Base-by-base conservation (phyloP, 345 rosid species). In the Euclidium syriacum region DNA sequence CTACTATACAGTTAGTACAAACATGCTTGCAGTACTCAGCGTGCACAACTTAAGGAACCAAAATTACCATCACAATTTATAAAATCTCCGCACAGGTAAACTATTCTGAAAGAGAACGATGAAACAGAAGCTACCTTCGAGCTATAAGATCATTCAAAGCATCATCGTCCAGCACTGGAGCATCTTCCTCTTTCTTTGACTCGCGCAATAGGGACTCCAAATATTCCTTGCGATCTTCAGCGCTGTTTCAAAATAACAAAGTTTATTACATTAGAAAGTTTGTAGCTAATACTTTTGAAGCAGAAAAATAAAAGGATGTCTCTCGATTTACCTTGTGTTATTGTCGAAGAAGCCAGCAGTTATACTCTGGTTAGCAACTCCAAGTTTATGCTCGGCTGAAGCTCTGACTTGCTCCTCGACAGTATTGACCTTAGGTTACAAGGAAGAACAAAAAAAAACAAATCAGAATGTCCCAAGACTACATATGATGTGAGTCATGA, bases 321-420 rank as follows among this genome's bases (percentile, higher is more conserved):
- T 35, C 57, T 24, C 58, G 32, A 27, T 24, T 76, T 43, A 85
- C 97, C 97, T 90, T 39, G 97, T 87, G 68, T 90, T 84, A 50
- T 90, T 90, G 85, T 90, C 95, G 75, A 87, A 87, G 78, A 90
- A 90, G 29, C 97, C 97, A 34, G 97, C 97, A 61, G 97, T 90
- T 52, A 90, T 90, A 63, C 97, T 90, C 83, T 90, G 97, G 75
- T 90, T 87, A 73, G 95, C 97, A 73, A 90, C 95, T 67, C 97
- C 97, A 60, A 90, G 83, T 78, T 90, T 90, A 78, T 90, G 97
- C 76, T 90, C 95, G 12, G 97, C 95, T 29, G 97, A 65, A 73
- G 94, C 95, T 76, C 97, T 82, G 24, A 90, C 97, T 85, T 90
- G 95, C 73, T 90, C 95, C 78, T 90, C 97, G 47, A 90, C 95